phyloP scores from a whole-genome alignment of 345 rosid genomes.

The Aegle marmelos region DNA sequence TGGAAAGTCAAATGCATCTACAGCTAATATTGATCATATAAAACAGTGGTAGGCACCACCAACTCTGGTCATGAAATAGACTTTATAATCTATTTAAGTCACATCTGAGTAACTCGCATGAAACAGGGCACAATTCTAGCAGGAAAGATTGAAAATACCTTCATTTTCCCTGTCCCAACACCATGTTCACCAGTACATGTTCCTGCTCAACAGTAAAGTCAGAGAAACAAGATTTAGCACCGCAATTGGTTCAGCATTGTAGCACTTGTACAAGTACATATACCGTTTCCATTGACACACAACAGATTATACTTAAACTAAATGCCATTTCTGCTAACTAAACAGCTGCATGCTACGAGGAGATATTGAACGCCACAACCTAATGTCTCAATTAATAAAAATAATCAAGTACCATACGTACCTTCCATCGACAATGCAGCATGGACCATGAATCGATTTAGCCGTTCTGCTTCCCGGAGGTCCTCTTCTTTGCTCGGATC shows the following conservation, averaged over 20 bases:
- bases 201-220: conserved; percentile 45
- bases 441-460: conserved; percentile 76
- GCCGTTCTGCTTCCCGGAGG: conserved; percentile 67
- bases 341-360: background rate
- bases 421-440: conserved; percentile 86
- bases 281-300: background rate
- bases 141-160: conserved; percentile 42
- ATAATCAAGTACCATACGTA: conserved; percentile 1
- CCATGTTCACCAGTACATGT: conserved; percentile 98
- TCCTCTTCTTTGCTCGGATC: conserved; percentile 70
- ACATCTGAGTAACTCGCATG: background rate
- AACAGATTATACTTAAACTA: background rate
- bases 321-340: background rate
- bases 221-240: conserved; percentile 1
- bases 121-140: background rate
- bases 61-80: background rate
- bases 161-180: conserved; percentile 90
- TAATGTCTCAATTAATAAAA: background rate
- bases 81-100: background rate
- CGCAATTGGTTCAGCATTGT: background rate
- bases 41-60: background rate
- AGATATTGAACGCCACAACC: background rate
- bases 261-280: background rate
- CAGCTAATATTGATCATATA: background rate
- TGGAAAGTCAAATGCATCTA: background rate